phyloP scores from a whole-genome alignment of 495 filamentous ascomycete genomes.

The Penicillium maclennaniae region DNA sequence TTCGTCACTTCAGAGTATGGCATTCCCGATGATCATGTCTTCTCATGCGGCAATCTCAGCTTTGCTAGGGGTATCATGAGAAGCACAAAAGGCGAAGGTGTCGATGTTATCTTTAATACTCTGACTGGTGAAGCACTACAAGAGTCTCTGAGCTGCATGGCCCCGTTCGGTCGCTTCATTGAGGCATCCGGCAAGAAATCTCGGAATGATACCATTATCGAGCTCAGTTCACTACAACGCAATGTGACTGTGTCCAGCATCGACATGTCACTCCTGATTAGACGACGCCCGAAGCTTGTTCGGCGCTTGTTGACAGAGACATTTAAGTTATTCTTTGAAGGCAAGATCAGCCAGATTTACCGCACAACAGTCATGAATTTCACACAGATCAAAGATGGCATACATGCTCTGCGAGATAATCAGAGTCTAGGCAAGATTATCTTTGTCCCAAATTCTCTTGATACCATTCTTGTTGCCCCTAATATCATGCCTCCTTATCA shows the following conservation, averaged over 20 bases:
- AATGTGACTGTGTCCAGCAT: constrained; percentile 24
- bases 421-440: constrained; percentile 8
- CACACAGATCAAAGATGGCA: constrained; percentile 9
- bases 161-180: constrained; percentile 46
- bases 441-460: constrained; percentile 4
- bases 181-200: constrained; percentile 41
- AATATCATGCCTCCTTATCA: constrained; percentile 11
- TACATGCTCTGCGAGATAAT: not conserved
- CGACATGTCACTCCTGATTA: constrained; percentile 23
- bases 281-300: constrained; percentile 2
- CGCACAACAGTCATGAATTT: constrained; percentile 6
- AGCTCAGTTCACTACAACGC: constrained; percentile 14
- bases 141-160: constrained; percentile 45
- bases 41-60: constrained; percentile 44
- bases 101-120: constrained; percentile 55
- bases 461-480: constrained; percentile 16
- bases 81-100: constrained; percentile 47
- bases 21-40: constrained; percentile 42
- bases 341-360: constrained; percentile 2
- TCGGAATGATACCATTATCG: constrained; percentile 15
- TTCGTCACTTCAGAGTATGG: constrained; percentile 33
- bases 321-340: constrained; percentile 5
- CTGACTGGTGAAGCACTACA: constrained; percentile 39
- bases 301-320: constrained; percentile 1
- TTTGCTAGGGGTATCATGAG: constrained; percentile 46